Evolutionary conservation across 805 yeast species (phyloP).

Genomic region (Yarrowia porcina): DNA sequence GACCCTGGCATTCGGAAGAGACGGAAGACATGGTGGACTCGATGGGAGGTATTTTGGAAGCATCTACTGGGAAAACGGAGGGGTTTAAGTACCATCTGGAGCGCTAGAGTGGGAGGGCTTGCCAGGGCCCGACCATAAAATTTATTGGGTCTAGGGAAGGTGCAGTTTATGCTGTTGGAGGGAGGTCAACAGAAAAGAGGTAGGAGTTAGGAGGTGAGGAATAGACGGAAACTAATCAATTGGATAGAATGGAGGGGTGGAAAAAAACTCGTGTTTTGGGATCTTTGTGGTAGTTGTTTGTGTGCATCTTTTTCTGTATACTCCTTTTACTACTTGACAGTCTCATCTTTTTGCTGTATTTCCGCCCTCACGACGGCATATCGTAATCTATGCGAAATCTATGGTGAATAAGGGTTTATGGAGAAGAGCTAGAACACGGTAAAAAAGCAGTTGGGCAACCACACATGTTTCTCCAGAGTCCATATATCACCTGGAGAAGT

Average conservation of each 20-base stretch:
- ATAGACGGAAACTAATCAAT: no score
- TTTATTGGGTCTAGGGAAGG: background rate
- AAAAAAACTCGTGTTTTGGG: no score
- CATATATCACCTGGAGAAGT: background rate
- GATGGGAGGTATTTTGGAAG: background rate
- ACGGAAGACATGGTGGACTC: background rate
- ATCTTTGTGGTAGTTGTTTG: no score
- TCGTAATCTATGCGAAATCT: no score
- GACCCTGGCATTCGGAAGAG: conserved; percentile 9
- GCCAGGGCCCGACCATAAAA: background rate
- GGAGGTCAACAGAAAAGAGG: background rate
- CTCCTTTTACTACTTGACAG: no score
- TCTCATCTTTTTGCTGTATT: no score
- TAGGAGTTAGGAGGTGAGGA: background rate
- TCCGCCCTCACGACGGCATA: no score
- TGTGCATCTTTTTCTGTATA: no score
- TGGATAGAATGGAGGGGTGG: no score
- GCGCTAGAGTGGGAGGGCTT: background rate
- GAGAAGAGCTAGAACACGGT: background rate
- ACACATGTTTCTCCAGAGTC: background rate
- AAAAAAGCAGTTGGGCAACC: background rate
- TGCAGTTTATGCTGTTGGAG: background rate
- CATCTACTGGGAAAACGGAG: background rate
- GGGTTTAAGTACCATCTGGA: background rate
- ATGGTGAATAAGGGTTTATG: background rate